phyloP scores from a whole-genome alignment of 495 filamentous ascomycete genomes.

The Aspergillus conjunctus region DNA sequence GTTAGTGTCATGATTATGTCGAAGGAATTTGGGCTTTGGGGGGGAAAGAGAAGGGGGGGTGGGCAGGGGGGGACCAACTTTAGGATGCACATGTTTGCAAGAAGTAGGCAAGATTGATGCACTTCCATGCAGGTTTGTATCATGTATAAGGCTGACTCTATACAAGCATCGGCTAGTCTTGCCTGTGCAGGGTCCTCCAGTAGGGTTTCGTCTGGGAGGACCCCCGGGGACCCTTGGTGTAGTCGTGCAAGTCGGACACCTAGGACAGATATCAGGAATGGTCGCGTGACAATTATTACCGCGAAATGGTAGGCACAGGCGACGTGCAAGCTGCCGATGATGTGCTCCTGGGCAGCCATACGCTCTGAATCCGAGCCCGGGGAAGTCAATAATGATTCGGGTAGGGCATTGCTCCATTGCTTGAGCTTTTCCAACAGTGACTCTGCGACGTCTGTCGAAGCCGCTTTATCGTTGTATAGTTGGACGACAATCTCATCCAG shows the following conservation, averaged over 20 bases:
- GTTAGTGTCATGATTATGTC: constrained; percentile 15
- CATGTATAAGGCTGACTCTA: constrained; percentile 47
- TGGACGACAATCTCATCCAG: constrained; percentile 39
- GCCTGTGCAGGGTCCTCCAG: constrained; percentile 41
- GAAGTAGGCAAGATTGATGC: constrained; percentile 33
- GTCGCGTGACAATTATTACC: constrained; percentile 44
- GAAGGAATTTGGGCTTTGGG: background rate
- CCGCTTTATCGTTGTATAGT: constrained; percentile 36
- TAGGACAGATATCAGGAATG: constrained; percentile 42
- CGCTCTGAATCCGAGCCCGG: constrained; percentile 25
- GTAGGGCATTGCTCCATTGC: constrained; percentile 39
- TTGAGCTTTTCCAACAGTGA: constrained; percentile 37
- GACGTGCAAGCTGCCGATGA: constrained; percentile 43
- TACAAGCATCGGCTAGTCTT: constrained; percentile 37
- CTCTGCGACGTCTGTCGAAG: constrained; percentile 39
- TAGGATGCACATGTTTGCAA: constrained; percentile 43
- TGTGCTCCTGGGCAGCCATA: constrained; percentile 28
- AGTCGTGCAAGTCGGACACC: constrained; percentile 40
- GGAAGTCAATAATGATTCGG: constrained; percentile 29
- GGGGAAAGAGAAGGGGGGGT: background rate
- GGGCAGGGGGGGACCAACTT: constrained; percentile 27
- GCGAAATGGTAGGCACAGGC: constrained; percentile 49
- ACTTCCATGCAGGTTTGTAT: constrained; percentile 44
- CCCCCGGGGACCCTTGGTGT: constrained; percentile 29
- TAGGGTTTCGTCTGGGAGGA: constrained; percentile 3